phyloP scores from a whole-genome alignment of 768 basidiomycete species.

The Hemileccinum impolitum region DNA sequence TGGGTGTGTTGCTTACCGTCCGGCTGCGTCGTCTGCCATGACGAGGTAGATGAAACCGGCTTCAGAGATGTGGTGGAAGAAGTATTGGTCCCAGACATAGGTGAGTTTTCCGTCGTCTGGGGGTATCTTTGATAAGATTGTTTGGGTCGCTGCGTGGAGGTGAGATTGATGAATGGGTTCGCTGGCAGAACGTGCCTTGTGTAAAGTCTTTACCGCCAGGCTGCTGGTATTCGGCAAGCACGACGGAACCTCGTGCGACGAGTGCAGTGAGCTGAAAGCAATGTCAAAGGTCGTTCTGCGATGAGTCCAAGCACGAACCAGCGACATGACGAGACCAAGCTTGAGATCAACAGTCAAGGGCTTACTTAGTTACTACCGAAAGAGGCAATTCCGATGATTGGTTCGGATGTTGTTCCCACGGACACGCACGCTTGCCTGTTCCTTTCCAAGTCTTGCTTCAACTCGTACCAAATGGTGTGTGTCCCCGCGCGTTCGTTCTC shows the following conservation, averaged over 20 bases:
- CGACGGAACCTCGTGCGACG: constrained; percentile 70
- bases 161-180: background rate
- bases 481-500: background rate
- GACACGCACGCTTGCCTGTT: constrained; percentile 5
- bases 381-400: constrained; percentile 17
- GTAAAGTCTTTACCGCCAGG: constrained; percentile 80
- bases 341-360: background rate
- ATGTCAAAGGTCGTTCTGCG: background rate
- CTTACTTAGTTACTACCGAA: background rate
- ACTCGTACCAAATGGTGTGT: constrained; percentile 33
- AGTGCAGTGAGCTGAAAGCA: constrained; percentile 70
- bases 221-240: constrained; percentile 85
- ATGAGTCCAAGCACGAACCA: constrained; percentile 15
- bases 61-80: constrained; percentile 93
- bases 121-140: constrained; percentile 92
- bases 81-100: constrained; percentile 90
- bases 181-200: constrained; percentile 54
- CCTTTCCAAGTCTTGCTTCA: background rate
- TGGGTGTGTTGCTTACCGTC: constrained; percentile 54
- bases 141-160: constrained; percentile 61
- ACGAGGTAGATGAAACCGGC: constrained; percentile 85
- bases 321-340: constrained; percentile 19
- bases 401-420: constrained; percentile 19
- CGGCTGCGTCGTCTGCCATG: constrained; percentile 92
- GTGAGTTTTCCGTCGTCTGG: constrained; percentile 81